Base-by-base conservation (phyloP, 768 basidiomycete genomes). In the Leccinum subtestaceum region DNA sequence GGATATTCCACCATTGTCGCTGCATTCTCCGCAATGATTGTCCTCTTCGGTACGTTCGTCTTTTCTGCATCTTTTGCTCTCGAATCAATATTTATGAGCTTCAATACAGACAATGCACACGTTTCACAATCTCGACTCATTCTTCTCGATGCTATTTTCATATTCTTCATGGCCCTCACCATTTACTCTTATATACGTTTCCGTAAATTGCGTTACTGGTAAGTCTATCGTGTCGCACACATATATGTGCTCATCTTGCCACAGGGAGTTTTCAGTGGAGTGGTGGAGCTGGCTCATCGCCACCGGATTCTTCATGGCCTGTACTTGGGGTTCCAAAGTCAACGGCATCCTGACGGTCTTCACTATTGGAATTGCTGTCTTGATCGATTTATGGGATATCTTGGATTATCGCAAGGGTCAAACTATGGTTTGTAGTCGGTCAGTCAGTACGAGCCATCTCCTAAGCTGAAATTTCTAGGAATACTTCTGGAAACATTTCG, bases 261-360 rank as follows among this genome's bases (percentile, higher is more conserved):
- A 7, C 64, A 95, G 94, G 70, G 91, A 94, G 69, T 99, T 96
- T 72, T 81, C 92, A 0, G 77, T 81, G 0, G 84, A 87, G 62
- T 99, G 97, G 97, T 99, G 95, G 93, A 82, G 83, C 45, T 99
- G 97, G 96, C 80, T 98, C 43, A 71, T 88, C 45, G 81, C 89
- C 2, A 98, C 96, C 2, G 97, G 97, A 19, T 80, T 88, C 57
- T 95, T 91, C 75, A 92, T 99, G 84, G 93, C 95, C 34, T 94
- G 94, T 73, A 93, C 95, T 2, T 91, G 97, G 83, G 93, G 91
- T 4, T 96, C 95, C 68, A 99, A 99, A 75, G 97, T 98, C 76
- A 98, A 98, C 65, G 97, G 97, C 36, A 79, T 98, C 51, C 80
- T 99, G 60, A 94, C 94, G 2, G 98, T 99, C 58, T 56, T 85